Base-by-base conservation (phyloP, 305 asterid species). In the Fraxinus velutina region DNA sequence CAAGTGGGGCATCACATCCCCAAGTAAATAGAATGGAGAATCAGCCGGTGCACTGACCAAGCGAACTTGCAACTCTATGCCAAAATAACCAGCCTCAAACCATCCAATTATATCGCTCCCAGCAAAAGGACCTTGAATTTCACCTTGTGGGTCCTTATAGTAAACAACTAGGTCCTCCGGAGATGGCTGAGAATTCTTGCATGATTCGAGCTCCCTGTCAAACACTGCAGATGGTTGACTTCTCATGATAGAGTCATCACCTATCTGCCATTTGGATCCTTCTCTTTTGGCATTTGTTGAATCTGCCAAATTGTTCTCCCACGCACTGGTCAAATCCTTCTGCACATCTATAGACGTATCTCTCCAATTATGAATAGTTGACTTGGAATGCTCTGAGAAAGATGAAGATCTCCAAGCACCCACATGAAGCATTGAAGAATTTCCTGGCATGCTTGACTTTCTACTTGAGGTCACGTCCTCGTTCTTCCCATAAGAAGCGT, bases 81-180 rank as follows among this genome's bases (percentile, higher is more conserved):
- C 97, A 90, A 93, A 93, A 83, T 92, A 93, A 55, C 95, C 97
- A 42, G 92, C 90, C 86, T 93, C 97, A 84, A 91, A 92, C 97
- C 97, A 93, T 47, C 94, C 91, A 78, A 93, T 92, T 68, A 93
- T 87, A 87, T 93, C 97, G 80, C 87, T 88, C 55, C 97, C 97
- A 15, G 92, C 17, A 79, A 93, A 93, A 66, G 97, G 97, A 33
- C 97, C 97, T 90, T 92, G 97, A 81, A 88, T 86, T 80, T 82
- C 86, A 74, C 97, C 97, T 71, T 91, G 97, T 12, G 97, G 97
- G 79, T 93, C 97, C 90, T 93, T 93, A 72, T 93, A 93, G 79
- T 21, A 85, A 75, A 93, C 95, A 71, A 92, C 86, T 6, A 93
- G 88, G 78, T 93, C 92, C 83, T 93, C 97, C n/a, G 97, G 97